Evolutionary conservation across 441 rosid genomes (phyloP), one percentile per base, ranked within the genome.

Genomic region (Brassica hybrid): DNA sequence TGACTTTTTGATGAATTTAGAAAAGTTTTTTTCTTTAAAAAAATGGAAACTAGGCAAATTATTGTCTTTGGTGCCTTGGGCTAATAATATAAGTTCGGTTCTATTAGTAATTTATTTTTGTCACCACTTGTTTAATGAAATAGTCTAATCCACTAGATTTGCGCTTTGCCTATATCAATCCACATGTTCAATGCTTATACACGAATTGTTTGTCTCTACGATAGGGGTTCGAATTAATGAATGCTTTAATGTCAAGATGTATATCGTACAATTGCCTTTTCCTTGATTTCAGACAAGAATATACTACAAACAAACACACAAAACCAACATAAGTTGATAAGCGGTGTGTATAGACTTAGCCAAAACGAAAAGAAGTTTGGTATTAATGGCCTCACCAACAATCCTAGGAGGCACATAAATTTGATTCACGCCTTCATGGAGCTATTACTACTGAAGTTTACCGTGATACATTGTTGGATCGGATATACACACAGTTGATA

Each of bases 271-370:
- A 5, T 16, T 19, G 27, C 64, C 54, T 50, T 63, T 70, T 30
- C 43, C 64, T 61, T 76, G 58, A 61, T 76, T 69, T 69, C 65
- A 76, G 70, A 69, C 79, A 68, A 67, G 38, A 61, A 57, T 18
- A 30, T 17, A 10, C 56, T 48, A 59, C 34, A 67, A 25, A 23
- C 56, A 21, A 57, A 23, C 43, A 58, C 23, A 25, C 14, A n/a
- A 36, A 18, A 18, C 5, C 45, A 65, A 10, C 61, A 23, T 32
- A 32, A 76, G 30, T 9, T 16, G 56, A 59, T 59, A 27, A 45
- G 72, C 58, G 72, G 59, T 66, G 32, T 27, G 78, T 38, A 41
- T 65, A 2, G 45, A 13, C 17, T 41, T 41, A 41, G 48, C 48
- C 13, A 38, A 9, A 38, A 9, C 45, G 12, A 38, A 38, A 38